Conservation (phyloP, 1,139 yeast genomes). For the Yamadazyma diddensiae region DNA sequence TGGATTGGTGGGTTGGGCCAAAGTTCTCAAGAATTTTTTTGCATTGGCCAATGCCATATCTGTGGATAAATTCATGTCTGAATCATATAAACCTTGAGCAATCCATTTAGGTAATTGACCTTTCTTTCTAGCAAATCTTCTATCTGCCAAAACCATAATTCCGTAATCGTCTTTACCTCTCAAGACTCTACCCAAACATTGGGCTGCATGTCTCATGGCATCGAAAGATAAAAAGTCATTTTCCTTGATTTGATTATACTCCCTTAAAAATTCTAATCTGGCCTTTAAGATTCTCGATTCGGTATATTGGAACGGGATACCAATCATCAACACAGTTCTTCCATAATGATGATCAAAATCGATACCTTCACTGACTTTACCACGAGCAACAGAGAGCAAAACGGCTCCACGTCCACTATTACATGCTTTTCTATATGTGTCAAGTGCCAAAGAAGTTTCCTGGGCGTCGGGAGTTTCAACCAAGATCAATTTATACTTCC, state of each 20-base stretch:
- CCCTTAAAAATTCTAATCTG: conserved; percentile 86
- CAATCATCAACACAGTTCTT: conserved; percentile 96
- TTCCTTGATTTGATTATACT: conserved; percentile 87
- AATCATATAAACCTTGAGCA: conserved; percentile 85
- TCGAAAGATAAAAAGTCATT: conserved; percentile 95
- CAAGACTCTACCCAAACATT: conserved; percentile 92
- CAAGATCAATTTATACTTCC: conserved; percentile 91
- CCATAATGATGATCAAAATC: conserved; percentile 99
- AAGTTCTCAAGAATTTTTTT: conserved; percentile 82
- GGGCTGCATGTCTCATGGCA: conserved; percentile 99
- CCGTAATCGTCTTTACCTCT: conserved; percentile 99
- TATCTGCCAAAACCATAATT: conserved; percentile 94
- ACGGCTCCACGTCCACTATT: conserved; percentile 98
- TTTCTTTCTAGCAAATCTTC: conserved; percentile 84
- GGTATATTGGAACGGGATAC: conserved; percentile 98
- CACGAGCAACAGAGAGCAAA: conserved; percentile 94
- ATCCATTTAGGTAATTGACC: conserved; percentile 96
- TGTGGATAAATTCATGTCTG: conserved; percentile 87
- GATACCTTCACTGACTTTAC: conserved; percentile 96
- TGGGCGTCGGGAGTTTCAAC: conserved; percentile 99
- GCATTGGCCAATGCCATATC: conserved; percentile 98
- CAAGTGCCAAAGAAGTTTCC: conserved; percentile 92
- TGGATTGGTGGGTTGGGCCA: conserved; percentile 92
- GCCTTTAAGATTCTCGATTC: conserved; percentile 96
- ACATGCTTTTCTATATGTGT: conserved; percentile 94